Conservation (phyloP, 2,329 filamentous ascomycete species). For the Apiospora rasikravindrae region DNA sequence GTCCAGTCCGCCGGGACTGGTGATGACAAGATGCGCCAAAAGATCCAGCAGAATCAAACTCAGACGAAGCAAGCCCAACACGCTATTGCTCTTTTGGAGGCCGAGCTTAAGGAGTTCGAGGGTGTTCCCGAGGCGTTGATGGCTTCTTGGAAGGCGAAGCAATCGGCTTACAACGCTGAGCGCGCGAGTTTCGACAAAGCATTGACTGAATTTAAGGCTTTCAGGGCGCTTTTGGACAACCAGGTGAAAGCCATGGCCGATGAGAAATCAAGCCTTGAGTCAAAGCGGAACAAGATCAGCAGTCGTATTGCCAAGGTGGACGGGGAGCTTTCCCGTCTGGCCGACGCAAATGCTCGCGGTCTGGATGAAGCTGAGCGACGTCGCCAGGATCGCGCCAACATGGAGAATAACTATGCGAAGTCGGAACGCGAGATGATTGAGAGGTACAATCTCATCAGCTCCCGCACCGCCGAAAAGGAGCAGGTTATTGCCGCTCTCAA, state of each 20-base stretch:
- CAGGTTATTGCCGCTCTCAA: constrained; percentile 46
- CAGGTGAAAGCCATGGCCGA: constrained; percentile 67
- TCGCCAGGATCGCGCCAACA: constrained; percentile 54
- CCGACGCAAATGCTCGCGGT: constrained; percentile 69
- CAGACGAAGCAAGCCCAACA: constrained; percentile 70
- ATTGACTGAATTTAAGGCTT: constrained; percentile 58
- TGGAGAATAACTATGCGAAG: constrained; percentile 52
- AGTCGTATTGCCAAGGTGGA: constrained; percentile 74
- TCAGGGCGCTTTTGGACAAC: constrained; percentile 66
- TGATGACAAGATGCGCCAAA: constrained; percentile 77
- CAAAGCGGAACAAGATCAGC: constrained; percentile 75
- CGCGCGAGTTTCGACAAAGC: constrained; percentile 65
- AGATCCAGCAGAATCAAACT: constrained; percentile 75
- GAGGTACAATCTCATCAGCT: constrained; percentile 44
- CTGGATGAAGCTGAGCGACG: constrained; percentile 67
- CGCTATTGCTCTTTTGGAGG: constrained; percentile 59
- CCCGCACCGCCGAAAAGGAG: constrained; percentile 45
- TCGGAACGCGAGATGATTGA: constrained; percentile 51
- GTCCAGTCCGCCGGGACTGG: constrained; percentile 72
- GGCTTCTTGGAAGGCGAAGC: constrained; percentile 59
- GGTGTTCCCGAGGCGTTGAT: constrained; percentile 67
- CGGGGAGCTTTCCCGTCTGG: constrained; percentile 73
- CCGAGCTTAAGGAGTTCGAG: constrained; percentile 68
- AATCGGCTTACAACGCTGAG: constrained; percentile 58
- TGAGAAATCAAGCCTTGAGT: constrained; percentile 66